Conservation (phyloP, 495 filamentous ascomycete species). For the Amniculicola lignicola region DNA sequence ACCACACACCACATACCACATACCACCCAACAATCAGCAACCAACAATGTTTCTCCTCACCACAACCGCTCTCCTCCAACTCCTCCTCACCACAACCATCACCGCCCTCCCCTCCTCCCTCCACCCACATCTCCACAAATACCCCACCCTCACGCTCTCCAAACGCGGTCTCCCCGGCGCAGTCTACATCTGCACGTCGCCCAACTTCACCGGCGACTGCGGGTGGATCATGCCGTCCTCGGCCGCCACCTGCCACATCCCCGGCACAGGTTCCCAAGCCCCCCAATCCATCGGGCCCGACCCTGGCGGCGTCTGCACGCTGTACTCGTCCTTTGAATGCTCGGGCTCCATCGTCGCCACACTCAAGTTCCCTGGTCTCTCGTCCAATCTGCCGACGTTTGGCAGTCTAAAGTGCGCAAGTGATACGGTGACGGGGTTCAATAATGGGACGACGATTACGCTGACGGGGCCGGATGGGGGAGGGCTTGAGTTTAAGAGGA, state of each 20-base stretch:
- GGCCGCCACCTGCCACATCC: constrained; percentile 16
- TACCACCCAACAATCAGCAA: background rate
- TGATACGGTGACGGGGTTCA: background rate
- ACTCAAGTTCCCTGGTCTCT: constrained; percentile 10
- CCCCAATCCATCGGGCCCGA: constrained; percentile 27
- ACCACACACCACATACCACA: background rate
- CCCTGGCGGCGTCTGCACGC: constrained; percentile 18
- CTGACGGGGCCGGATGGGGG: background rate
- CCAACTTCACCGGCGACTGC: constrained; percentile 22
- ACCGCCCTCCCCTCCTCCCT: background rate
- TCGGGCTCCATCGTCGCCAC: background rate
- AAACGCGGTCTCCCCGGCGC: constrained; percentile 22
- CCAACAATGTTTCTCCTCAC: background rate
- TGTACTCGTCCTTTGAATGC: constrained; percentile 1
- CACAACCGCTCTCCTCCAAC: background rate
- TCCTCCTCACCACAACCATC: background rate
- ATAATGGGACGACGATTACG: background rate
- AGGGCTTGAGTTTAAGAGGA: background rate
- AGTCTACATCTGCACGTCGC: constrained; percentile 25
- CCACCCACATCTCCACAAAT: background rate
- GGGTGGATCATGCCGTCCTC: constrained; percentile 3
- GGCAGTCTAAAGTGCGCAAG: constrained; percentile 8
- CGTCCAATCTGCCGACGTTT: background rate
- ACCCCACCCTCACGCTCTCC: background rate
- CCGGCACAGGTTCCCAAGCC: constrained; percentile 1